phyloP scores from a whole-genome alignment of 2,329 filamentous ascomycete genomes.

The Lasiodiplodia sp. region DNA sequence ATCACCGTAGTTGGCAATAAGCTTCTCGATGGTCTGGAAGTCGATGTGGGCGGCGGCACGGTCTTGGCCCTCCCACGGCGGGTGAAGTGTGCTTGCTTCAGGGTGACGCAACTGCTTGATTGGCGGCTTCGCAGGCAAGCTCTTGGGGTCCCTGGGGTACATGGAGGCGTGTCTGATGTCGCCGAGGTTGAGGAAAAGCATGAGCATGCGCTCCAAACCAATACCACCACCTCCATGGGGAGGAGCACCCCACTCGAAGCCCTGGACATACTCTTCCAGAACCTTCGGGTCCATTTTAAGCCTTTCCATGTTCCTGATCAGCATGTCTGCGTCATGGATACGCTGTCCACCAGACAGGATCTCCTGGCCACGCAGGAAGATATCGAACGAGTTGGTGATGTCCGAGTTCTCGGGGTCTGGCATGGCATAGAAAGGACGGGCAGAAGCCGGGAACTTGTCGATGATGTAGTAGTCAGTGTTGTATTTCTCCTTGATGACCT shows the following conservation, averaged over 20 bases:
- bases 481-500: conserved; percentile 85
- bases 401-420: conserved; percentile 74
- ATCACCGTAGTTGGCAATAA: conserved; percentile 95
- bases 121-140: conserved; percentile 73
- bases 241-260: conserved; percentile 86
- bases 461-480: conserved; percentile 91
- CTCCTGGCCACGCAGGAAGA: conserved; percentile 92
- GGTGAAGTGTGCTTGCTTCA: conserved; percentile 81
- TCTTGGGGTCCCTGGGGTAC: conserved; percentile 89
- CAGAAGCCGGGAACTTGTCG: conserved; percentile 87
- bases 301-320: conserved; percentile 79
- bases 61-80: conserved; percentile 66
- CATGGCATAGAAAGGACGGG: conserved; percentile 91
- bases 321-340: conserved; percentile 79
- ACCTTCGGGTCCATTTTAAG: conserved; percentile 78
- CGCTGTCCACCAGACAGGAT: conserved; percentile 92
- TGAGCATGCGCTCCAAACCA: conserved; percentile 86
- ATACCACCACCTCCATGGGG: conserved; percentile 91
- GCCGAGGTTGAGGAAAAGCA: conserved; percentile 83
- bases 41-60: conserved; percentile 57
- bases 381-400: conserved; percentile 92
- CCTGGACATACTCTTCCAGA: conserved; percentile 90
- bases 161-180: conserved; percentile 89
- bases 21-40: conserved; percentile 78
- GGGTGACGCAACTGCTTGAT: conserved; percentile 77